Evolutionary conservation across 2,329 filamentous ascomycete genomes (phyloP).

Genomic region (Neurospora sp.): DNA sequence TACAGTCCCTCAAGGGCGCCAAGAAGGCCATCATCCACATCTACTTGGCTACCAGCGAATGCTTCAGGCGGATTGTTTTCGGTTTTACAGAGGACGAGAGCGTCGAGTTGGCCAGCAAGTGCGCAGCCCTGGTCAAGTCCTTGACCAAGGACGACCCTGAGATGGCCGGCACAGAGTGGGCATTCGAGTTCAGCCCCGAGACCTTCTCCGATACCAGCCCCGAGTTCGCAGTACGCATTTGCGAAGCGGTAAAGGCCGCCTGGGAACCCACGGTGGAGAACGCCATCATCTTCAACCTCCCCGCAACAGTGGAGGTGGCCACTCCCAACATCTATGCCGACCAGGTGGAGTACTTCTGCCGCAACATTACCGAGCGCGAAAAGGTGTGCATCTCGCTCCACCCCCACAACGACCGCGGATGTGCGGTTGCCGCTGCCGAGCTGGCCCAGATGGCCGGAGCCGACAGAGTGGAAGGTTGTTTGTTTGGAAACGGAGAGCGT

Average conservation of each 20-base stretch:
- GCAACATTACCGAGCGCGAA: conserved; percentile 71
- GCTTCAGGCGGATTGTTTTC: conserved; percentile 88
- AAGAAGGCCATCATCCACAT: conserved; percentile 94
- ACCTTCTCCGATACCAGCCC: conserved; percentile 84
- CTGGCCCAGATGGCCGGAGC: conserved; percentile 94
- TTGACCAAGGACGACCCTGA: conserved; percentile 73
- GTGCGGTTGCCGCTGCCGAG: conserved; percentile 80
- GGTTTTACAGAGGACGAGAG: conserved; percentile 74
- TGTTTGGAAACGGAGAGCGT: conserved; percentile 91
- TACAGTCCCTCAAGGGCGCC: conserved; percentile 77
- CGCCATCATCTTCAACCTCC: conserved; percentile 93
- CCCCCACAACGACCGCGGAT: conserved; percentile 90
- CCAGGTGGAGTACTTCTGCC: conserved; percentile 92
- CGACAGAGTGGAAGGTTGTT: conserved; percentile 84
- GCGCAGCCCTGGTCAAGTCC: conserved; percentile 74
- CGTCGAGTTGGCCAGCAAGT: conserved; percentile 72
- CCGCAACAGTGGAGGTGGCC: conserved; percentile 88
- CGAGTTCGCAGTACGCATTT: conserved; percentile 74
- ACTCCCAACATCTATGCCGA: conserved; percentile 96
- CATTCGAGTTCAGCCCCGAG: conserved; percentile 77
- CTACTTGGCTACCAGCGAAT: conserved; percentile 92
- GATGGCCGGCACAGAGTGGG: conserved; percentile 53
- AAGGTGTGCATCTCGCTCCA: conserved; percentile 85
- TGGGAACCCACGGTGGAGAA: conserved; percentile 75
- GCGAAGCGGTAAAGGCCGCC: conserved; percentile 85